These are phyloP conservation scores for Globisporangium rhizosaccharum DNA, from an alignment of 352 stramenopile species.

Conservation along the genomic window DNA sequence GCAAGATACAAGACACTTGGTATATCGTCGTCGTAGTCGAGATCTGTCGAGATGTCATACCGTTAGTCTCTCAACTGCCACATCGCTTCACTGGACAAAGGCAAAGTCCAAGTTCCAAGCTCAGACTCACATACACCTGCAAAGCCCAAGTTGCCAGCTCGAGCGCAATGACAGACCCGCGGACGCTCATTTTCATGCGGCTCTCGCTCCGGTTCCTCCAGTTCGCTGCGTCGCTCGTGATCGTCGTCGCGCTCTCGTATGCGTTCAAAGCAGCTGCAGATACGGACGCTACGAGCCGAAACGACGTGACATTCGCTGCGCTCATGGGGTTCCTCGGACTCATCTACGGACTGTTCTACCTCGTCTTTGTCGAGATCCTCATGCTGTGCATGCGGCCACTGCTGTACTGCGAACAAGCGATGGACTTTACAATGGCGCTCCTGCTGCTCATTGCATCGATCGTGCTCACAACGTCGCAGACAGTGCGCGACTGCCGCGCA, in stretches of 20 bases:
- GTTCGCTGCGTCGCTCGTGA: slow-evolving; percentile 8
- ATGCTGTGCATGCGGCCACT: slow-evolving; percentile 13
- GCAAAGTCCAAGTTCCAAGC: too few species aligned
- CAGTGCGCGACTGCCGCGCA: slow-evolving; percentile 4
- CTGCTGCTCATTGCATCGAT: slow-evolving; percentile 14
- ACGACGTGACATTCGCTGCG: slow-evolving; percentile 10
- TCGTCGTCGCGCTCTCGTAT: slow-evolving; percentile 10
- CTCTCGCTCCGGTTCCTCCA: slow-evolving; percentile 15
- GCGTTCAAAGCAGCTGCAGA: slow-evolving; percentile 1
- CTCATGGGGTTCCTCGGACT: slow-evolving; percentile 16
- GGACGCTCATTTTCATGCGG: slow-evolving; percentile 17
- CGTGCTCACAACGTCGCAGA: slow-evolving; percentile 8
- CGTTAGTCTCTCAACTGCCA: too few species aligned
- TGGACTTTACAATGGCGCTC: slow-evolving; percentile 11
- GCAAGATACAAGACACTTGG: too few species aligned
- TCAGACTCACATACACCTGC: background rate
- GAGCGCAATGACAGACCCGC: slow-evolving; percentile 2
- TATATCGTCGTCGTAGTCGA: too few species aligned
- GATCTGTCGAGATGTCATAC: too few species aligned
- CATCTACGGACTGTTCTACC: slow-evolving; percentile 14
- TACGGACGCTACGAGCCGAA: slow-evolving; percentile 1
- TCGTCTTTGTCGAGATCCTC: slow-evolving; percentile 15
- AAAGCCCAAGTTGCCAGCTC: background rate
- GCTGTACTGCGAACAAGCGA: slow-evolving; percentile 14
- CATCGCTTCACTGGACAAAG: too few species aligned